Percentiles rank a stretch among this genome's conserved stretches.
Evolutionary conservation across 2,329 filamentous ascomycete species (phyloP).

Genomic region (Tolypocladium tundrense): DNA sequence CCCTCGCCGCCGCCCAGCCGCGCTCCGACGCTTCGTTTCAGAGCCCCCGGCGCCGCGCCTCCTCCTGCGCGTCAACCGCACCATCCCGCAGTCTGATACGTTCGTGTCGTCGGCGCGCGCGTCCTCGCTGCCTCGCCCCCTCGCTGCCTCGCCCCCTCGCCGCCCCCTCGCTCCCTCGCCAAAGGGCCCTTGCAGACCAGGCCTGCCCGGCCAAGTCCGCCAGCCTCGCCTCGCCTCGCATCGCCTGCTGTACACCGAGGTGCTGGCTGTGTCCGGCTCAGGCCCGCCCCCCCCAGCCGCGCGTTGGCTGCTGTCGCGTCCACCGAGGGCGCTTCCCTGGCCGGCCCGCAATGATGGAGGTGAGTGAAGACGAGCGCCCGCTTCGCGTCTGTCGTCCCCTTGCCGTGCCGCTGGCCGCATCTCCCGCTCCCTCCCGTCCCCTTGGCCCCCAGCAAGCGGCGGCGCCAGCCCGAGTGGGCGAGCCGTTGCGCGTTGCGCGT

Average conservation of each 20-base stretch:
- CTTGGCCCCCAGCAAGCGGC: neutral
- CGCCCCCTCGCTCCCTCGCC: neutral
- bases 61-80: neutral
- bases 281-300: neutral
- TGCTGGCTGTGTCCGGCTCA: neutral
- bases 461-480: neutral
- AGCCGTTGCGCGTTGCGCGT: neutral
- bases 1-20: neutral
- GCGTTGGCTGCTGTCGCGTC: neutral
- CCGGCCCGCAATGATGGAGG: conserved; percentile 4
- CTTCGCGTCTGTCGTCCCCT: neutral
- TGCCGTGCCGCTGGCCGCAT: neutral
- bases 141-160: neutral
- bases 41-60: neutral
- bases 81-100: neutral
- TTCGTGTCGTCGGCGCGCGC: neutral
- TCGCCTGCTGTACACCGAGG: too few species aligned
- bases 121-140: neutral
- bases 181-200: neutral
- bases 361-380: conserved; percentile 1
- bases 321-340: neutral
- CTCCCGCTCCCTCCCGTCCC: neutral
- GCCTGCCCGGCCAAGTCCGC: neutral
- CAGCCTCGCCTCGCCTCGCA: too few species aligned
- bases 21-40: neutral